These are phyloP conservation scores for Thelonectria rubi DNA, from an alignment of 2,329 filamentous ascomycete genomes.

Conservation along the genomic window DNA sequence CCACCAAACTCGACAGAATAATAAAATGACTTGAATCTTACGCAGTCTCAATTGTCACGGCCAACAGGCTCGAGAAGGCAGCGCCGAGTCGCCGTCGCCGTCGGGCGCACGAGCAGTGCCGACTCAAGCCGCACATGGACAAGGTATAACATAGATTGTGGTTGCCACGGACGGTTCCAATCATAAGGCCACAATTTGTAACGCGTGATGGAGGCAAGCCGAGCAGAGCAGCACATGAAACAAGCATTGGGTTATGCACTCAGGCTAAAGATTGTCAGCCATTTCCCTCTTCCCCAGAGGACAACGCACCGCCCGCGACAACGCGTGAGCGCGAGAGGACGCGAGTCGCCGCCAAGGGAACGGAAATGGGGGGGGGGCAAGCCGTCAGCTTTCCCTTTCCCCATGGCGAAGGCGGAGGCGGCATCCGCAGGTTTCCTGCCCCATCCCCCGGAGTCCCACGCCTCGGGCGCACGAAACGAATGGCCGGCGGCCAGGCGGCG, in stretches of 20 bases:
- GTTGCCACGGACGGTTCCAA: background rate
- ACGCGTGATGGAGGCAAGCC: background rate
- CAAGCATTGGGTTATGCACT: background rate
- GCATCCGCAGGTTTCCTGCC: background rate
- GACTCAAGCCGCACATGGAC: background rate
- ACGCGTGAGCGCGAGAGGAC: background rate
- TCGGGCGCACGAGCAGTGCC: background rate
- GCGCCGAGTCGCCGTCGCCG: too few relatives aligned
- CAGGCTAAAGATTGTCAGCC: background rate
- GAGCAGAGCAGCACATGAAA: background rate
- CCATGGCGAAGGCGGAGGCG: background rate
- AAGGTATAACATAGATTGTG: background rate
- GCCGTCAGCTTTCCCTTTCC: background rate
- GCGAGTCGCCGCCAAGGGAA: background rate
- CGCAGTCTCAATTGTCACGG: background rate
- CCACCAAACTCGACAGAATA: background rate
- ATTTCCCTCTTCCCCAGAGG: background rate
- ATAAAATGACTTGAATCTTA: background rate
- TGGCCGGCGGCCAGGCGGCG: background rate
- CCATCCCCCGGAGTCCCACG: background rate
- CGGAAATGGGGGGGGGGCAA: background rate
- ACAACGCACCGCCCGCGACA: background rate
- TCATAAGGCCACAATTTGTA: background rate
- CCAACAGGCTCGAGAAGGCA: background rate
- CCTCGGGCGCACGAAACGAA: background rate